These are phyloP conservation scores for Pyrenophora graminea DNA, from an alignment of 2,329 filamentous ascomycete genomes.

Conservation along the genomic window DNA sequence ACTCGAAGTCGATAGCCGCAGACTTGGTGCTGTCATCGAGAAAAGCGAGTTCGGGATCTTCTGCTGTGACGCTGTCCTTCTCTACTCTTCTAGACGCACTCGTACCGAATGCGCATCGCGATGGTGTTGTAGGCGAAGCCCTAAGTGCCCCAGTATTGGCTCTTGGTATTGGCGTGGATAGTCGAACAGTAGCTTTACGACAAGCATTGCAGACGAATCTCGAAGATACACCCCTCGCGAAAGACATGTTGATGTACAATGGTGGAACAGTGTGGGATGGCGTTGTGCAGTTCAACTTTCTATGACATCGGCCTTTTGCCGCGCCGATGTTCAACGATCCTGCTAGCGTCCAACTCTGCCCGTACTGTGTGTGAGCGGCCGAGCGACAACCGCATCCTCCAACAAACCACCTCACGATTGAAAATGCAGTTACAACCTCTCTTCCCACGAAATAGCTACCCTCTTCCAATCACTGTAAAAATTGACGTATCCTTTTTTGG, in stretches of 20 bases:
- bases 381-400: too few species aligned
- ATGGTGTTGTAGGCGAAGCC: conserved; percentile 9
- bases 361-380: too few species aligned
- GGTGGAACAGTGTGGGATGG: neutral
- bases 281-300: conserved; percentile 1
- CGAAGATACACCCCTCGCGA: conserved; percentile 28
- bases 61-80: conserved; percentile 14
- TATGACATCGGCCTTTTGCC: conserved; percentile 12
- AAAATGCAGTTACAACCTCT: too few species aligned
- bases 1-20: neutral
- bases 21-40: conserved; percentile 4
- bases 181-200: conserved; percentile 12
- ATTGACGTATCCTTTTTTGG: too few species aligned
- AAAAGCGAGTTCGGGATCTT: conserved; percentile 22
- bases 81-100: conserved; percentile 17
- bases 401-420: too few species aligned
- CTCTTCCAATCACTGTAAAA: too few species aligned
- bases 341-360: neutral
- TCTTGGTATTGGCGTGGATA: neutral
- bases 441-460: too few species aligned
- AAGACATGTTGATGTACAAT: conserved; percentile 23
- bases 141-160: conserved; percentile 12
- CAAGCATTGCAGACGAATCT: conserved; percentile 33
- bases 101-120: conserved; percentile 29
- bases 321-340: neutral